These are phyloP conservation scores for Septoria petroselini DNA, from an alignment of 2,329 filamentous ascomycete genomes.

Conservation along the genomic window DNA sequence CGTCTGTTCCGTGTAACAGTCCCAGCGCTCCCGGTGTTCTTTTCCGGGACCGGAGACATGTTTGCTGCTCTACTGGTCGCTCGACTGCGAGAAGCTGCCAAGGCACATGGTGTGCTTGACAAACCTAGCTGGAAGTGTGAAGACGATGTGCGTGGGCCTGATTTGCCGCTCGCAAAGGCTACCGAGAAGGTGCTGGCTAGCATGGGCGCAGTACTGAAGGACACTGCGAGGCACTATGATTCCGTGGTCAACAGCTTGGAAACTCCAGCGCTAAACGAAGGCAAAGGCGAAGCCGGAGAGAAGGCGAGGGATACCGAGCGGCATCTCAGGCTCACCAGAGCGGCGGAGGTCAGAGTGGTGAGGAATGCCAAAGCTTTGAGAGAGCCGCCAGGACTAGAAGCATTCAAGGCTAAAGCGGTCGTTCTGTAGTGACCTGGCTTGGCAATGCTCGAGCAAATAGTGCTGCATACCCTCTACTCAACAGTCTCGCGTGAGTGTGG, in stretches of 20 bases:
- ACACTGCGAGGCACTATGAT: conserved; percentile 64
- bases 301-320: conserved; percentile 53
- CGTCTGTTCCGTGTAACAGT: conserved; percentile 88
- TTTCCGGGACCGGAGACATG: conserved; percentile 97
- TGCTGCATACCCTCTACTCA: too few relatives aligned
- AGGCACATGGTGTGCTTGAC: conserved; percentile 50
- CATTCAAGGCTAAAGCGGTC: conserved; percentile 55
- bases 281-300: conserved; percentile 42
- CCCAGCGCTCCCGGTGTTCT: conserved; percentile 86
- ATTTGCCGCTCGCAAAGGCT: conserved; percentile 79
- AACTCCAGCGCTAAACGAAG: conserved; percentile 43
- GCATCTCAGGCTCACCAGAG: conserved; percentile 71
- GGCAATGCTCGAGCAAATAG: too few relatives aligned
- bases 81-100: conserved; percentile 78
- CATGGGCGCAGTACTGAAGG: conserved; percentile 80
- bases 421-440: conserved; percentile 25
- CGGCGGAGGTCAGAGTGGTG: conserved; percentile 83
- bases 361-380: conserved; percentile 68
- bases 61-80: conserved; percentile 89
- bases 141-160: conserved; percentile 64
- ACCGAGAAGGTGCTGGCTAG: conserved; percentile 83
- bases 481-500: too few relatives aligned
- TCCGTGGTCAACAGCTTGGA: conserved; percentile 55
- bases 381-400: conserved; percentile 62
- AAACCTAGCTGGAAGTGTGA: conserved; percentile 70